Evolutionary conservation across 495 filamentous ascomycete species (phyloP).

Genomic region (Neurospora sp.): DNA sequence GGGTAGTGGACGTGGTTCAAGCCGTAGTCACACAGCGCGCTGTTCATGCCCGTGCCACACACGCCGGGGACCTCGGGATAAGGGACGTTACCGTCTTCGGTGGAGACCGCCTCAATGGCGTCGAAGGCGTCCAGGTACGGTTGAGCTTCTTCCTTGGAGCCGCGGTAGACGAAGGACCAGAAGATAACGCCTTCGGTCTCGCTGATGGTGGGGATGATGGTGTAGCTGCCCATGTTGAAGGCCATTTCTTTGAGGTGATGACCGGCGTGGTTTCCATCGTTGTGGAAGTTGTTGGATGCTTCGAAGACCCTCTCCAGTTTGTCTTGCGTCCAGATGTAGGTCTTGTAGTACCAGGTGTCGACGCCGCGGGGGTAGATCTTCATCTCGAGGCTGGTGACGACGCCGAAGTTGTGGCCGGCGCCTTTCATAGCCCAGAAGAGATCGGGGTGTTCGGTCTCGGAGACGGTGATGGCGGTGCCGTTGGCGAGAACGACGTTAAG

Average conservation of each 20-base stretch:
- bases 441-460: slow-evolving; percentile 30
- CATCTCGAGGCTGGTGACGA: slow-evolving; percentile 40
- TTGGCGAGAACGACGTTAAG: slow-evolving; percentile 47
- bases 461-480: slow-evolving; percentile 33
- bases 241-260: slow-evolving; percentile 14
- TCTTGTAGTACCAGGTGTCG: slow-evolving; percentile 34
- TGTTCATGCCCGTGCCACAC: slow-evolving; percentile 28
- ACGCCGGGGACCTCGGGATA: slow-evolving; percentile 37
- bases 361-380: slow-evolving; percentile 35
- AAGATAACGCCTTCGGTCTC: slow-evolving; percentile 34
- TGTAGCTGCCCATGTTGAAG: slow-evolving; percentile 44
- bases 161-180: slow-evolving; percentile 28
- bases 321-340: slow-evolving; percentile 36
- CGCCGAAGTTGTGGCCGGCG: slow-evolving; percentile 55
- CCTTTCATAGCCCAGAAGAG: slow-evolving; percentile 50
- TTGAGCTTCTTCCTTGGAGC: slow-evolving; percentile 37
- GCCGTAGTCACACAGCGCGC: slow-evolving; percentile 38
- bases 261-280: slow-evolving; percentile 29
- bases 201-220: slow-evolving; percentile 32
- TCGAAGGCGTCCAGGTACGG: slow-evolving; percentile 38
- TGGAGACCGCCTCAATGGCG: slow-evolving; percentile 33
- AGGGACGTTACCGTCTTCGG: slow-evolving; percentile 18
- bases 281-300: slow-evolving; percentile 33
- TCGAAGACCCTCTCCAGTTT: slow-evolving; percentile 41
- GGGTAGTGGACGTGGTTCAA: slow-evolving; percentile 41